Evolutionary conservation across 2,329 filamentous ascomycete species (phyloP).

Genomic region (Scortechinia acanthostroma): DNA sequence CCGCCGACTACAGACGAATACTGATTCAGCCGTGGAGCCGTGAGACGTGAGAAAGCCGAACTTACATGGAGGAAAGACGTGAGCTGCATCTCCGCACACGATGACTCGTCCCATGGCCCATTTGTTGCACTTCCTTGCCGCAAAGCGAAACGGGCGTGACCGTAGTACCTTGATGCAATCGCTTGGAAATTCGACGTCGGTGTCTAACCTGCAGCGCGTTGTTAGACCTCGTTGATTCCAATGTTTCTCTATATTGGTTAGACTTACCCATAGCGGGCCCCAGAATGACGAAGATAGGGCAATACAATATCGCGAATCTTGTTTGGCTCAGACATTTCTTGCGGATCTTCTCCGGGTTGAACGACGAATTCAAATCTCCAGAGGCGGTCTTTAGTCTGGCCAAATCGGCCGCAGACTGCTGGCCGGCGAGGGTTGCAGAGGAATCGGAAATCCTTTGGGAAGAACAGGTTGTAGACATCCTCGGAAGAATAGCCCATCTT

Average conservation of each 20-base stretch:
- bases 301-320: conserved; percentile 17
- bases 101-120: conserved; percentile 32
- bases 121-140: conserved; percentile 32
- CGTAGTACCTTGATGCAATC: conserved; percentile 37
- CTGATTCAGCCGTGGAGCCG: too few species aligned
- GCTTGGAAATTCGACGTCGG: conserved; percentile 23
- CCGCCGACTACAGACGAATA: conserved; percentile 13
- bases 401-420: conserved; percentile 16
- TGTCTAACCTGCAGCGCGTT: conserved; percentile 3
- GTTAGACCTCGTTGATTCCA: conserved; percentile 6
- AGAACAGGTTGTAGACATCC: conserved; percentile 17
- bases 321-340: conserved; percentile 18
- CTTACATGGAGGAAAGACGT: conserved; percentile 37
- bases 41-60: neutral
- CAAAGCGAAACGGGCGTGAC: conserved; percentile 34
- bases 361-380: conserved; percentile 23
- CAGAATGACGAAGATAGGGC: conserved; percentile 14
- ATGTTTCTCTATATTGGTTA: neutral
- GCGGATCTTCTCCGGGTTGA: conserved; percentile 15
- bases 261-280: conserved; percentile 7
- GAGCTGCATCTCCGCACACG: conserved; percentile 38
- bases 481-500: conserved; percentile 13
- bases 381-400: conserved; percentile 12
- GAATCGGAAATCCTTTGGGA: conserved; percentile 15
- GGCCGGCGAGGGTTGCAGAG: conserved; percentile 13